Evolutionary conservation across 1,284 basidiomycete species (phyloP).

Genomic region (Leucoagaricus sp.): DNA sequence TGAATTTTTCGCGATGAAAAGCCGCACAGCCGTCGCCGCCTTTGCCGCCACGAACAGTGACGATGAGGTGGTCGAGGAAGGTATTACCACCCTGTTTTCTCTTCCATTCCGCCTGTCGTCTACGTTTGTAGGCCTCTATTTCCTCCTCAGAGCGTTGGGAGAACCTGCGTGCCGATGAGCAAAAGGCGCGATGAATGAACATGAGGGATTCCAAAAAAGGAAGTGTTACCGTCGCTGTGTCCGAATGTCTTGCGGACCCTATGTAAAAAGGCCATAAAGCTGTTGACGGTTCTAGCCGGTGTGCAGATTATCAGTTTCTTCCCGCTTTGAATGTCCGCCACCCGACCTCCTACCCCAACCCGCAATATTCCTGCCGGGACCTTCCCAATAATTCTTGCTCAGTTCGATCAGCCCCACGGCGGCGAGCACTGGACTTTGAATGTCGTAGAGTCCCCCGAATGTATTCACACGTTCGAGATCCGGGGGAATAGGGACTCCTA

Average conservation of each 20-base stretch:
- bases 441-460: slow-evolving; percentile 20
- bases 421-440: slow-evolving; percentile 30
- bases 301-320: slow-evolving; percentile 6
- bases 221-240: not conserved
- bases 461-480: slow-evolving; percentile 25
- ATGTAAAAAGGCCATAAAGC: not conserved
- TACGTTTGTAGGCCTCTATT: slow-evolving; percentile 32
- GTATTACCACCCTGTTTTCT: slow-evolving; percentile 69
- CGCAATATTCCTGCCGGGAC: slow-evolving; percentile 6
- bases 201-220: slow-evolving; percentile 14
- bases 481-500: slow-evolving; percentile 27
- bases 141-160: slow-evolving; percentile 20
- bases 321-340: not conserved
- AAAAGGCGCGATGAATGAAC: slow-evolving; percentile 9
- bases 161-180: slow-evolving; percentile 6
- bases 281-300: not conserved
- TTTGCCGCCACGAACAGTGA: slow-evolving; percentile 77
- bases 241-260: slow-evolving; percentile 2
- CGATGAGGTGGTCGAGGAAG: slow-evolving; percentile 80
- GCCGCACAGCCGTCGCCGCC: slow-evolving; percentile 86
- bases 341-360: slow-evolving; percentile 3
- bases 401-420: slow-evolving; percentile 27
- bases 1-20: slow-evolving; percentile 81
- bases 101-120: slow-evolving; percentile 73
- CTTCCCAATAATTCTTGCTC: slow-evolving; percentile 28